Evolutionary conservation across 306 rosid genomes (phyloP).

Genomic region (Pueraria montana): DNA sequence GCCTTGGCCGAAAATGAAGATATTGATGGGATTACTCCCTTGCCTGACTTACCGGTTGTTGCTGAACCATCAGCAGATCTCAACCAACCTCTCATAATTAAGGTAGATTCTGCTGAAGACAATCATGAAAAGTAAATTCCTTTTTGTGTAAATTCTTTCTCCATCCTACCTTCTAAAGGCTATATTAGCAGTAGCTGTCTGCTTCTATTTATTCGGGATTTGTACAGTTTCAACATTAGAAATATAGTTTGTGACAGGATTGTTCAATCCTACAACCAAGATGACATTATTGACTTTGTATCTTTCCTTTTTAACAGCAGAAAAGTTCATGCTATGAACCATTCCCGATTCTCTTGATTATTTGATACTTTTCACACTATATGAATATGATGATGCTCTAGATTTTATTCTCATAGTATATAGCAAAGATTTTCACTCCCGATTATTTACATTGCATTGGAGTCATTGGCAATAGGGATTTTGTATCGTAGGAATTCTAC

Average conservation of each 20-base stretch:
- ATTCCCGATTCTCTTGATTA: not conserved
- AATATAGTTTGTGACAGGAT: conserved; percentile 49
- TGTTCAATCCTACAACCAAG: conserved; percentile 46
- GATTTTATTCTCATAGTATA: not conserved
- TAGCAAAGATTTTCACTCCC: not conserved
- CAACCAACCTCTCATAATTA: conserved; percentile 85
- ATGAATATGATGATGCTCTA: not conserved
- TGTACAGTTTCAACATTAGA: conserved; percentile 69
- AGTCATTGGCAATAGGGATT: not conserved
- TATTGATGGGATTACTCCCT: conserved; percentile 53
- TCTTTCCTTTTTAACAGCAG: conserved; percentile 18
- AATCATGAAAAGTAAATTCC: conserved; percentile 64
- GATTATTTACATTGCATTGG: not conserved
- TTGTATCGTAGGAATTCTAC: not conserved
- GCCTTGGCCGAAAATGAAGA: conserved; percentile 90
- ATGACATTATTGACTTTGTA: conserved; percentile 35
- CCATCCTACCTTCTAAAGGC: conserved; percentile 48
- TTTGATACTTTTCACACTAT: not conserved
- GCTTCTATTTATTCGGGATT: conserved; percentile 41
- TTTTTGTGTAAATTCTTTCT: conserved; percentile 75
- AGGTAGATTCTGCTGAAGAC: conserved; percentile 68
- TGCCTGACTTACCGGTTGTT: conserved; percentile 65
- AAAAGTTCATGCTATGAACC: conserved; percentile 33
- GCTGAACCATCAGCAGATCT: conserved; percentile 69
- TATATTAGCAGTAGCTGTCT: conserved; percentile 44